These are phyloP conservation scores for Penicillium sp. DNA, from an alignment of 2,329 filamentous ascomycete species.

Conservation along the genomic window DNA sequence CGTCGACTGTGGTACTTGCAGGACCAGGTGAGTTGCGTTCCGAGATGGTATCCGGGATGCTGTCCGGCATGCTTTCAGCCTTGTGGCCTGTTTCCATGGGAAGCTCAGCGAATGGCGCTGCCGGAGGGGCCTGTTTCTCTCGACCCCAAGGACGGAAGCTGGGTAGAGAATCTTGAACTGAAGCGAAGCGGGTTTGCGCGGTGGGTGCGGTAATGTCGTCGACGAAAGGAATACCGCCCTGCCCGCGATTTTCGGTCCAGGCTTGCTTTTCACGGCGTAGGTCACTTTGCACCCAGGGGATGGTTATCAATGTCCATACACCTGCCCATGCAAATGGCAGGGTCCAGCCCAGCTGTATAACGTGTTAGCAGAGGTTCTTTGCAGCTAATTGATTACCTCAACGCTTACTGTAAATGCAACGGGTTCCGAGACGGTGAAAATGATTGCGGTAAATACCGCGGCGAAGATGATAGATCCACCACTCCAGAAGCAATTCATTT, in stretches of 20 bases:
- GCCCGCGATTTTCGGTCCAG: conserved; percentile 42
- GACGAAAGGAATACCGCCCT: conserved; percentile 42
- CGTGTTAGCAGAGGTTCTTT: conserved; percentile 11
- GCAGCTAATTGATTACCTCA: not conserved
- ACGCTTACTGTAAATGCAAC: conserved; percentile 52
- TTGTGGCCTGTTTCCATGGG: not conserved
- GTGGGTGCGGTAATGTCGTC: conserved; percentile 44
- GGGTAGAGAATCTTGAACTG: conserved; percentile 38
- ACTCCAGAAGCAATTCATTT: conserved; percentile 62
- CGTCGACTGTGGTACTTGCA: not conserved
- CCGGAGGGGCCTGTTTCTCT: conserved; percentile 31
- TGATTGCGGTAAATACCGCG: conserved; percentile 51
- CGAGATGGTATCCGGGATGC: not conserved
- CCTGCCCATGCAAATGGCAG: conserved; percentile 49
- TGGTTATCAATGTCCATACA: conserved; percentile 51
- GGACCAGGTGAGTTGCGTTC: conserved; percentile 2
- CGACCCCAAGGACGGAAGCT: conserved; percentile 35
- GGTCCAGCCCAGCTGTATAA: conserved; percentile 45
- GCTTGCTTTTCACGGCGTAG: conserved; percentile 50
- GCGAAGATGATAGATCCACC: conserved; percentile 55
- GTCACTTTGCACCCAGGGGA: conserved; percentile 52
- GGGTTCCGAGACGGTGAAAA: conserved; percentile 54
- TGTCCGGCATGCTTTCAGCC: conserved; percentile 13
- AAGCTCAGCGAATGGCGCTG: conserved; percentile 28
- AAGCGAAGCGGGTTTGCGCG: conserved; percentile 43